phyloP scores from a whole-genome alignment of 2,329 filamentous ascomycete genomes.

The Escovopsis weberi region DNA sequence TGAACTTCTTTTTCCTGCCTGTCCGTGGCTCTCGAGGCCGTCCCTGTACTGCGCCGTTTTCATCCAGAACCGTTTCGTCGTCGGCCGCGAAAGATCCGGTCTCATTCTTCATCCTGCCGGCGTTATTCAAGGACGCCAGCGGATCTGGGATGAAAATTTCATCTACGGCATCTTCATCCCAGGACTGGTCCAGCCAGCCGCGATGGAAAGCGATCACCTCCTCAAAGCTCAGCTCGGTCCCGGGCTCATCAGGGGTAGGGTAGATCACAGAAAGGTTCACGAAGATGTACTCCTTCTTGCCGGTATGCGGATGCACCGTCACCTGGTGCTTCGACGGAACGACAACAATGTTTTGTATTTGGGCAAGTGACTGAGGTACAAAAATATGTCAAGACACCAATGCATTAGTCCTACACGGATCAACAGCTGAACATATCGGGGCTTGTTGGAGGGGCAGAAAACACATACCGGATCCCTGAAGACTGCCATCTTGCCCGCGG shows the following conservation, averaged over 20 bases:
- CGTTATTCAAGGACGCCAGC: constrained; percentile 14
- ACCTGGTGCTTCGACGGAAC: constrained; percentile 61
- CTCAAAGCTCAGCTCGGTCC: constrained; percentile 76
- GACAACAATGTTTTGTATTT: constrained; percentile 53
- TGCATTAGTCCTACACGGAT: constrained; percentile 95
- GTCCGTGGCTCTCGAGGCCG: constrained; percentile 30
- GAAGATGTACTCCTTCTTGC: constrained; percentile 73
- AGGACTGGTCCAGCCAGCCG: constrained; percentile 50
- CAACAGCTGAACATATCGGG: constrained; percentile 51
- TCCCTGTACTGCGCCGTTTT: constrained; percentile 41
- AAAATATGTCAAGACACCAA: constrained; percentile 28
- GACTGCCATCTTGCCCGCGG: constrained; percentile 65
- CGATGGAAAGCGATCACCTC: constrained; percentile 69
- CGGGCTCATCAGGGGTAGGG: constrained; percentile 55
- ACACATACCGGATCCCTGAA: constrained; percentile 45
- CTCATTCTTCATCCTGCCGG: constrained; percentile 17
- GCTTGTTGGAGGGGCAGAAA: too few species aligned
- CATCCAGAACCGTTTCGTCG: constrained; percentile 34
- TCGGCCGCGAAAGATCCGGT: constrained; percentile 12
- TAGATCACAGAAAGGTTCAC: constrained; percentile 80
- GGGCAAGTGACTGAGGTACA: constrained; percentile 40
- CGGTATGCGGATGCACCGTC: constrained; percentile 67
- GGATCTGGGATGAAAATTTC: constrained; percentile 18
- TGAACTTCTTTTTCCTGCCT: constrained; percentile 58
- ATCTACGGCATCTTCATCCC: constrained; percentile 31